Evolutionary conservation across 352 stramenopile genomes (phyloP).

Genomic region (Plasmopara muralis): DNA sequence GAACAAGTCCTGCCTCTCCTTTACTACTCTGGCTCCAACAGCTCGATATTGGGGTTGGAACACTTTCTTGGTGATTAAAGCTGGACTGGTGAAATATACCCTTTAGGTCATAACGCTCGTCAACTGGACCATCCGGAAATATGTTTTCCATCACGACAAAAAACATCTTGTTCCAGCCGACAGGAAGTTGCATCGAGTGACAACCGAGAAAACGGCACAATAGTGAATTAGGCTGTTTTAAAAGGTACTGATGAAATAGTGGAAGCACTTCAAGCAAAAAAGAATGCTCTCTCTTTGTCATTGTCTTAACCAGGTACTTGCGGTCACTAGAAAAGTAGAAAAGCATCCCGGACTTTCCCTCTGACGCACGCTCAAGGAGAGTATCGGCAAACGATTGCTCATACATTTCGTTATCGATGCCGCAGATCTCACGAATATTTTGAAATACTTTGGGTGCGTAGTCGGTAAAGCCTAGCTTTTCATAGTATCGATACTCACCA

Average conservation of each 20-base stretch:
- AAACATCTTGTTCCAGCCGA: slow-evolving; percentile 88
- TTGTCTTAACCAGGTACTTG: slow-evolving; percentile 85
- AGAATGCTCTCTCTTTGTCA: slow-evolving; percentile 84
- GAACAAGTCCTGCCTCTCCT: slow-evolving; percentile 18
- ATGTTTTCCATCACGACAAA: slow-evolving; percentile 88
- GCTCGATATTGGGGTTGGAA: slow-evolving; percentile 35
- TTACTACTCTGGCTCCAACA: slow-evolving; percentile 28
- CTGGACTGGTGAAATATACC: slow-evolving; percentile 73
- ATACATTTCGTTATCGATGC: slow-evolving; percentile 70
- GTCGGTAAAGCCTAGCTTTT: slow-evolving; percentile 83
- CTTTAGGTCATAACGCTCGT: slow-evolving; percentile 82
- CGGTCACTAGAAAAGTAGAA: slow-evolving; percentile 87
- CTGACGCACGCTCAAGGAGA: slow-evolving; percentile 70
- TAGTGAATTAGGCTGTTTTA: slow-evolving; percentile 74
- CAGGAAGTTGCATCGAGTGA: slow-evolving; percentile 85
- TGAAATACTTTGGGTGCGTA: slow-evolving; percentile 81
- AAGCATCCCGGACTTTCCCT: slow-evolving; percentile 83
- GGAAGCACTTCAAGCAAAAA: slow-evolving; percentile 77
- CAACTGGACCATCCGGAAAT: slow-evolving; percentile 61
- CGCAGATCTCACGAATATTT: slow-evolving; percentile 74
- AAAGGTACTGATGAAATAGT: slow-evolving; percentile 80
- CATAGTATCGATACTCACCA: slow-evolving; percentile 75
- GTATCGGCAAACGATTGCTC: slow-evolving; percentile 81
- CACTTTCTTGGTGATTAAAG: slow-evolving; percentile 34
- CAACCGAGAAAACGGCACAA: slow-evolving; percentile 78